phyloP scores from a whole-genome alignment of 148 eudicot species.

The Dysphania ambrosioides region DNA sequence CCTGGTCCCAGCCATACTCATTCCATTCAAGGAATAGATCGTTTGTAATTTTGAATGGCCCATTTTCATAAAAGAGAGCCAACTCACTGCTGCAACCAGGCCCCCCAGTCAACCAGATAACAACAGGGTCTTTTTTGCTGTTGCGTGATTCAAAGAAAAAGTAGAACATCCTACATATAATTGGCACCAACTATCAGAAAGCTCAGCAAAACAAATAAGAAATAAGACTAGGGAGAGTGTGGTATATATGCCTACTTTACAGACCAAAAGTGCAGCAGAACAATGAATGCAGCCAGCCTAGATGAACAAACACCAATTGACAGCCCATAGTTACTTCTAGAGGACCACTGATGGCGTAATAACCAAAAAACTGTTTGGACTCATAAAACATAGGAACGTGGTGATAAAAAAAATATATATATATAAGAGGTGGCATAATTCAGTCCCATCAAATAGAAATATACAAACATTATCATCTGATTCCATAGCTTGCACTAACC shows the following conservation, averaged over 20 bases:
- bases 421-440: neutral
- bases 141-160: constrained; percentile 87
- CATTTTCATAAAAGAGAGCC: constrained; percentile 93
- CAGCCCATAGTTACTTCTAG: neutral
- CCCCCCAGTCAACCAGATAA: constrained; percentile 93
- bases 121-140: constrained; percentile 73
- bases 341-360: neutral
- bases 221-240: neutral
- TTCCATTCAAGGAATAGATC: constrained; percentile 79
- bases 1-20: constrained; percentile 92
- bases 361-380: neutral
- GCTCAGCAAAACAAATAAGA: too few relatives aligned
- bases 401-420: neutral
- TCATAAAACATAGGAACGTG: neutral
- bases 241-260: neutral
- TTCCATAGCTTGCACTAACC: neutral
- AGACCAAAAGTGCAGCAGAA: neutral
- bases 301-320: neutral
- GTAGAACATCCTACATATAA: constrained; percentile 71
- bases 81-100: constrained; percentile 98
- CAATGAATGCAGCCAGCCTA: neutral
- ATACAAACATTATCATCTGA: neutral
- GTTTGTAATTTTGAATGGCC: constrained; percentile 68
- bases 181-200: neutral
- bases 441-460: neutral